phyloP scores from a whole-genome alignment of 345 rosid species.

The Aurinia saxatilis region DNA sequence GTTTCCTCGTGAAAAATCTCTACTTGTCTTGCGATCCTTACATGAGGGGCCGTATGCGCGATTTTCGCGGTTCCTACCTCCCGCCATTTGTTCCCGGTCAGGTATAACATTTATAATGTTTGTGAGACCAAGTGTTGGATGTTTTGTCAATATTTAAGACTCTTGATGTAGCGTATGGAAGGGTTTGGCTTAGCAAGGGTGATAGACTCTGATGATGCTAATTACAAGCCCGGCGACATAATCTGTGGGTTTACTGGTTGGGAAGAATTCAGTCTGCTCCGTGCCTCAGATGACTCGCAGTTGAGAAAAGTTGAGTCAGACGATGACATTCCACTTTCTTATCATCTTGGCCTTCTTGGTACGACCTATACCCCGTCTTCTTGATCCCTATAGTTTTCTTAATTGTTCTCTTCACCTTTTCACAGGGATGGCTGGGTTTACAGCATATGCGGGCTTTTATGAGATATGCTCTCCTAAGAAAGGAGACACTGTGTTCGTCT shows the following conservation, averaged over 20 bases:
- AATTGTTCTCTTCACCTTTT: background rate
- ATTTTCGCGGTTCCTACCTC: constrained; percentile 21
- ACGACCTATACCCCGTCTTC: background rate
- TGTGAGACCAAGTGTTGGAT: constrained; percentile 1
- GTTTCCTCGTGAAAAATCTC: constrained; percentile 37
- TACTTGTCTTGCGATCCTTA: constrained; percentile 54
- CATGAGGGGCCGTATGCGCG: constrained; percentile 41
- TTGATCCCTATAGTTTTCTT: background rate
- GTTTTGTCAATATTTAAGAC: no score
- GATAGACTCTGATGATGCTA: constrained; percentile 51
- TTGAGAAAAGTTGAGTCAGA: constrained; percentile 45
- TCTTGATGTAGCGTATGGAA: constrained; percentile 50
- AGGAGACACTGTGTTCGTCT: constrained; percentile 56
- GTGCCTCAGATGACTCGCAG: constrained; percentile 16
- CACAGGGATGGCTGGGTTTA: constrained; percentile 71
- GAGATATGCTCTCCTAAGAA: constrained; percentile 57
- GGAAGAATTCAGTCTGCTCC: constrained; percentile 70
- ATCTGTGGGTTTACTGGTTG: constrained; percentile 59
- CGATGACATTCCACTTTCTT: constrained; percentile 52
- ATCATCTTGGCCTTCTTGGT: constrained; percentile 76
- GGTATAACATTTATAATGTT: constrained; percentile 10
- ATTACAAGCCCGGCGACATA: constrained; percentile 49
- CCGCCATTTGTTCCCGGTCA: constrained; percentile 37
- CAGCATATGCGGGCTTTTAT: constrained; percentile 62
- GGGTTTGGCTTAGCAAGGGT: constrained; percentile 72